A percentile compares a stretch with the other conserved stretches of the same genome.
Evolutionary conservation across 495 filamentous ascomycete genomes (phyloP).

Genomic region (Cercophora samala): DNA sequence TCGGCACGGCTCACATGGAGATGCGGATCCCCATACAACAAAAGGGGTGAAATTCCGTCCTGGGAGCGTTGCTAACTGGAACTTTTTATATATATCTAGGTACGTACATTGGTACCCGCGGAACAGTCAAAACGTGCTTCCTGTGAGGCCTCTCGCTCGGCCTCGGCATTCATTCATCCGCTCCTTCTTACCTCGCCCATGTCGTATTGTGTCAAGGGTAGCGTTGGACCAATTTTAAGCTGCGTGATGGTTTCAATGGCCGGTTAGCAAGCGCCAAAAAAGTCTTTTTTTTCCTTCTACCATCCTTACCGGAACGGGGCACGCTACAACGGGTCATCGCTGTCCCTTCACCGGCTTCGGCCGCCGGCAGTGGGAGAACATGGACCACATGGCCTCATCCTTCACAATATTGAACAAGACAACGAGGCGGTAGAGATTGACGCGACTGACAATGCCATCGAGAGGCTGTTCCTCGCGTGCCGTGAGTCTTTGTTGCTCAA

Average conservation of each 20-base stretch:
- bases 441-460: background rate
- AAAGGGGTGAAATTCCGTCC: background rate
- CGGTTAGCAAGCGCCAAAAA: background rate
- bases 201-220: background rate
- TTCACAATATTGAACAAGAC: background rate
- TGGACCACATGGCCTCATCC: background rate
- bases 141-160: background rate
- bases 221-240: background rate
- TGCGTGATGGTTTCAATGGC: background rate
- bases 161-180: background rate
- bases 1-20: background rate
- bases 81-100: background rate
- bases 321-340: background rate
- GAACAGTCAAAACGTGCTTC: background rate
- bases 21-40: background rate
- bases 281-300: background rate
- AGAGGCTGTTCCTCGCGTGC: background rate
- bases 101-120: background rate
- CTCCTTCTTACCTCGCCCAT: background rate
- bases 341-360: background rate
- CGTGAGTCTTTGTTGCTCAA: background rate
- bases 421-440: background rate
- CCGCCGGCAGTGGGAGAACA: background rate
- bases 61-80: background rate
- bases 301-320: background rate